Evolutionary conservation across 202 grass and related monocot genomes (phyloP), one percentile per base, ranked within the genome.

Genomic region (Schoenoplectus tabernaemontani): DNA sequence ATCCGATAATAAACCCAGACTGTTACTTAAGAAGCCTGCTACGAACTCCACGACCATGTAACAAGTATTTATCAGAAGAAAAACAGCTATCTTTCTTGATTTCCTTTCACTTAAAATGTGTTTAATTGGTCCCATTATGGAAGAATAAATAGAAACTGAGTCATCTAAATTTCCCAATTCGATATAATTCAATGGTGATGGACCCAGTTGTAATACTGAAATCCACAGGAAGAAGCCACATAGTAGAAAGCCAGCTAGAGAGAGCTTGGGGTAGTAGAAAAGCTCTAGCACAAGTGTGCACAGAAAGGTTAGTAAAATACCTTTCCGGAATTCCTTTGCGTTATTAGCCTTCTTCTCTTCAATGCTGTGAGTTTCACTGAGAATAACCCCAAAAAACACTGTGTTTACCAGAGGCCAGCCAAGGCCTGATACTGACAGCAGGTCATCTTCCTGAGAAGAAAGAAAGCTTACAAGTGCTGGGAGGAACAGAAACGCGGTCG

Each of bases 41-140:
- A 64, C 75, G 68, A 98, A 98, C 60, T 98, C 91, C 61, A 98
- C 88, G 61, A 98, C 89, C 95, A 98, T 98, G 81, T 98, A 98
- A 15, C 88, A 83, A 17, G 95, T 83, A 63, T 98, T 94, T 37
- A 94, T 98, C 75, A 98, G 44, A 24, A 98, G 88, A 83, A 98
- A 98, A 50, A 78, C 87, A 39, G 91, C 89, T 64, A 98, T 98
- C 83, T 98, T 98, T 81, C 91, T 90, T 0, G 91, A 92, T 77
- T 83, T 94, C 0, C 95, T 87, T 71, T 93, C 91, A 15, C 86
- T 90, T 82, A 98, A 67, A 84, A 98, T 92, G 82, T 98, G 95
- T 61, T 87, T 87, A 58, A 91, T 68, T 0, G 95, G 91, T 9
- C 86, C 87, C 83, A 87, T 93, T 73, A 94, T 47, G 53, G 86